phyloP scores from a whole-genome alignment of 129 eudicot genomes.

The Escallonia rubra region DNA sequence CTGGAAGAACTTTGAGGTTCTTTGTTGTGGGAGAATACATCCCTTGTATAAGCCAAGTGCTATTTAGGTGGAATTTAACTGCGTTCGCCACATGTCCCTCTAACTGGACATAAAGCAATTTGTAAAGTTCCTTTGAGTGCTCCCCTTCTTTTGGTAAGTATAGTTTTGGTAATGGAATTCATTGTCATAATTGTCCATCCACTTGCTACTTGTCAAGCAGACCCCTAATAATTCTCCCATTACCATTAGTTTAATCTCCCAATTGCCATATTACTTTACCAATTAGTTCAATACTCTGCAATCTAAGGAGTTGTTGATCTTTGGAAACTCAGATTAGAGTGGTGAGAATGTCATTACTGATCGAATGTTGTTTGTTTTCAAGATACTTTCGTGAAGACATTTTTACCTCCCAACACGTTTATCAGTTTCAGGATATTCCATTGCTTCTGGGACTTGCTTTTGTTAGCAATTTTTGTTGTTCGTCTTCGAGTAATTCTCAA shows the following conservation, averaged over 20 bases:
- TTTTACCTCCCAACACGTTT: no score
- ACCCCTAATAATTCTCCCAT: neutral
- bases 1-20: no score
- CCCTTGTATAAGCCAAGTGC: neutral
- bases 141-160: neutral
- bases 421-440: no score
- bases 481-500: no score
- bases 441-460: no score
- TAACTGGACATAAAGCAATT: neutral
- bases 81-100: neutral
- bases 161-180: neutral
- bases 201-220: neutral
- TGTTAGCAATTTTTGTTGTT: no score
- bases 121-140: neutral
- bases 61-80: neutral
- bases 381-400: no score
- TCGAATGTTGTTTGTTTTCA: neutral
- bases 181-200: neutral
- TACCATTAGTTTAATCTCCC: neutral
- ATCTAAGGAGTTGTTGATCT: no score
- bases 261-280: neutral
- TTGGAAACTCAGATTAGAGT: no score
- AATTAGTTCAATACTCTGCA: neutral
- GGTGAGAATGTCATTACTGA: neutral
- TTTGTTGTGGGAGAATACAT: no score